Evolutionary conservation across 192 early-diverging fungal species (phyloP).

Genomic region (Podila minutissima): DNA sequence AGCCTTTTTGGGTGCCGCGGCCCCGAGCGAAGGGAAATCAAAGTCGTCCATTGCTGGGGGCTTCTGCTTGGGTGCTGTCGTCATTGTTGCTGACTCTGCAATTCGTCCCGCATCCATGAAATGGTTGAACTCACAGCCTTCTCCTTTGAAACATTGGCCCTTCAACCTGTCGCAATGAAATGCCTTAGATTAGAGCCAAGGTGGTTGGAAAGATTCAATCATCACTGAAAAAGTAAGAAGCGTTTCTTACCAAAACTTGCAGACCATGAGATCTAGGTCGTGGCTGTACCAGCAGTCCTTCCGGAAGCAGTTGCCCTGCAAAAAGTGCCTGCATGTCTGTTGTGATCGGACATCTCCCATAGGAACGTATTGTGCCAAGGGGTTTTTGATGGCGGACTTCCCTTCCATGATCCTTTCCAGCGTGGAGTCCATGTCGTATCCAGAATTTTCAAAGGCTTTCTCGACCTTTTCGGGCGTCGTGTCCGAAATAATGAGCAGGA

Average conservation of each 20-base stretch:
- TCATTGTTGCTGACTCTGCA: background rate
- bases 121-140: constrained; percentile 63
- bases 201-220: too few species aligned
- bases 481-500: constrained; percentile 54
- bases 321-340: constrained; percentile 63
- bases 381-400: constrained; percentile 6
- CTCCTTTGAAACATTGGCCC: constrained; percentile 62
- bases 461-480: constrained; percentile 47
- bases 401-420: constrained; percentile 44
- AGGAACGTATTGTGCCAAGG: constrained; percentile 4
- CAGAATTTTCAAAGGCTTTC: constrained; percentile 37
- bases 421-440: constrained; percentile 58
- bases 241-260: constrained; percentile 64
- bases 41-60: constrained; percentile 41
- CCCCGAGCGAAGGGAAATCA: constrained; percentile 44
- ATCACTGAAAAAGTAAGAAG: background rate
- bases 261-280: constrained; percentile 61
- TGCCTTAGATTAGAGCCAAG: too few species aligned
- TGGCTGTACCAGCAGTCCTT: constrained; percentile 68
- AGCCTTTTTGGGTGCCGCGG: constrained; percentile 8
- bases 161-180: constrained; percentile 50
- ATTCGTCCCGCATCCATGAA: constrained; percentile 46
- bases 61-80: constrained; percentile 22
- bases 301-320: constrained; percentile 63
- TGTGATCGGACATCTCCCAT: constrained; percentile 9